phyloP scores from a whole-genome alignment of 345 rosid species.

The Corchorus capsularis region DNA sequence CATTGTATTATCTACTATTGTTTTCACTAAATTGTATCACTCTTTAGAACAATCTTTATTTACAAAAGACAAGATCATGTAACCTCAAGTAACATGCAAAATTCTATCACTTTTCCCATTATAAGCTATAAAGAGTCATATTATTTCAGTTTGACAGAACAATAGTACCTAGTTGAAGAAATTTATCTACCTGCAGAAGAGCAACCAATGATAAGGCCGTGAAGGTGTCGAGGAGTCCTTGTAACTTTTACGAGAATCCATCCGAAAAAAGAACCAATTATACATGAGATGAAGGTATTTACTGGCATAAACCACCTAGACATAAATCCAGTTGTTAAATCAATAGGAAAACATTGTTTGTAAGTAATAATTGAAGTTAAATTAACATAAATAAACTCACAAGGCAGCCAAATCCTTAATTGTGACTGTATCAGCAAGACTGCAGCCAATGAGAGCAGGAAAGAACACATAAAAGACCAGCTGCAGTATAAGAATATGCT shows the following conservation, averaged over 20 bases:
- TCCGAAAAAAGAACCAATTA: constrained; percentile 40
- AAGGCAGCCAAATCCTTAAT: constrained; percentile 22
- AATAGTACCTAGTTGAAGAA: background rate
- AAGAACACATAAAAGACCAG: constrained; percentile 34
- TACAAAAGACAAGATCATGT: too few species aligned
- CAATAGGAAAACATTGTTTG: background rate
- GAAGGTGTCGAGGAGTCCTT: constrained; percentile 36
- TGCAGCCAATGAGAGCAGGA: constrained; percentile 34
- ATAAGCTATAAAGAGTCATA: too few species aligned
- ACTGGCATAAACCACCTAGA: constrained; percentile 62
- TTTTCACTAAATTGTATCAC: background rate
- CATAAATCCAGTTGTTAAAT: background rate
- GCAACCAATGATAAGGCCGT: constrained; percentile 47
- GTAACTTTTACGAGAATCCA: constrained; percentile 41
- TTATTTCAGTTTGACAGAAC: background rate
- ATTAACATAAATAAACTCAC: constrained; percentile 22
- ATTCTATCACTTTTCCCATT: background rate
- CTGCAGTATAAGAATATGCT: constrained; percentile 8
- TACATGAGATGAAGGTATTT: constrained; percentile 34
- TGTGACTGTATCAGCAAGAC: constrained; percentile 36
- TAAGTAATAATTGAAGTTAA: background rate
- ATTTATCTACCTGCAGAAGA: constrained; percentile 43
- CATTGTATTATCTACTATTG: background rate
- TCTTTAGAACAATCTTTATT: background rate
- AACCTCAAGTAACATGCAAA: background rate